Percentiles rank a stretch among this genome's conserved stretches.
Evolutionary conservation across 1,284 basidiomycete genomes (phyloP).

Genomic region (Boletus subluridellus): DNA sequence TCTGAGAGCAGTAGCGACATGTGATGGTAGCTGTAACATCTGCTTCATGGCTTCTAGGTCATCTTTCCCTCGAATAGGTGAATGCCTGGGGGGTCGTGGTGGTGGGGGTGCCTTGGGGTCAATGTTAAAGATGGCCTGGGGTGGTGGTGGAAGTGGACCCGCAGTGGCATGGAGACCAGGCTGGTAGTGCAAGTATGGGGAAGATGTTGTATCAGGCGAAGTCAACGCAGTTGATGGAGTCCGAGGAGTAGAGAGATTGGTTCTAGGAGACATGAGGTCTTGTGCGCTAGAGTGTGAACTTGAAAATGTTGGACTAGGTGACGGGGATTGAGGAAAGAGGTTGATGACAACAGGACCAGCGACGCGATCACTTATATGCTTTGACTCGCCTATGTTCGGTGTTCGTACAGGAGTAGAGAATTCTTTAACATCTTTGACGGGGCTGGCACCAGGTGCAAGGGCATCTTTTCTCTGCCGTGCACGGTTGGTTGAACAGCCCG

Average conservation of each 20-base stretch:
- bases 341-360: constrained; percentile 56
- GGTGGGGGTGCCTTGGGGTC: constrained; percentile 48
- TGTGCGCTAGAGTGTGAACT: constrained; percentile 31
- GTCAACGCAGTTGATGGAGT: constrained; percentile 29
- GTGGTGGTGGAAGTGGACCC: constrained; percentile 67
- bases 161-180: constrained; percentile 67
- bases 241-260: constrained; percentile 24
- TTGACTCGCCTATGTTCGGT: constrained; percentile 56
- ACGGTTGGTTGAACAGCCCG: constrained; percentile 29
- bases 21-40: constrained; percentile 53
- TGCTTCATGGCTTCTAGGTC: constrained; percentile 56
- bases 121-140: constrained; percentile 51
- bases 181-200: constrained; percentile 56
- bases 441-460: constrained; percentile 31
- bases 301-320: constrained; percentile 24
- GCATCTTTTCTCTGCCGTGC: constrained; percentile 36
- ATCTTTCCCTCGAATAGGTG: constrained; percentile 44
- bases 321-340: constrained; percentile 32
- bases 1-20: constrained; percentile 46
- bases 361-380: constrained; percentile 54
- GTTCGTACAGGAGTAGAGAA: constrained; percentile 39
- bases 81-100: constrained; percentile 63
- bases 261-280: constrained; percentile 31
- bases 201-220: constrained; percentile 28
- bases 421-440: constrained; percentile 32